phyloP scores from a whole-genome alignment of 2,329 filamentous ascomycete species.

The Trematosphaeria pertusa region DNA sequence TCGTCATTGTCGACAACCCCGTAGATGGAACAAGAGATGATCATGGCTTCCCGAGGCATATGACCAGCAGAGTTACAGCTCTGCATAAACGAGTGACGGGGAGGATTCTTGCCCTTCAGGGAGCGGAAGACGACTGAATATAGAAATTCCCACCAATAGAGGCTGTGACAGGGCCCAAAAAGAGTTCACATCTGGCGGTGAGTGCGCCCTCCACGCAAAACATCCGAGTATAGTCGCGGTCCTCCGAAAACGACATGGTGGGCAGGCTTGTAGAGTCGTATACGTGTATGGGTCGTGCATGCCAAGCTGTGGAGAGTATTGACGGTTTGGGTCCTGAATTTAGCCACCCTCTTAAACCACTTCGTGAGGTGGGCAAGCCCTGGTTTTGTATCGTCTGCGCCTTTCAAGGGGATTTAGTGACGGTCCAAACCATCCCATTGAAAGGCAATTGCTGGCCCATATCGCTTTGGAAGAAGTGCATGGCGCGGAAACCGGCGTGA shows the following conservation, averaged over 20 bases:
- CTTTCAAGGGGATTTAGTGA: too few species aligned
- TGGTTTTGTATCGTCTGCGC: too few species aligned
- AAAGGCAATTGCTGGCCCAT: too few species aligned
- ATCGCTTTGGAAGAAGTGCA: too few species aligned
- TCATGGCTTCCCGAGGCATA: too few species aligned
- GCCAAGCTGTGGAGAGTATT: constrained; percentile 22
- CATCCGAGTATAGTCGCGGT: not conserved
- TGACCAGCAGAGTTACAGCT: not conserved
- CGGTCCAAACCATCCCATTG: too few species aligned
- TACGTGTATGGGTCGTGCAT: constrained; percentile 4
- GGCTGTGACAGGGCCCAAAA: too few species aligned
- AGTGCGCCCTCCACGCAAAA: too few species aligned
- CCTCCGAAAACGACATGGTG: not conserved
- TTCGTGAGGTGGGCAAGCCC: too few species aligned
- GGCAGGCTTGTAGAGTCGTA: constrained; percentile 1
- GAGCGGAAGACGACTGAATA: not conserved
- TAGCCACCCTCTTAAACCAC: constrained; percentile 23
- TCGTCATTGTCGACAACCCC: too few species aligned
- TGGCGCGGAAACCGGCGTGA: not conserved
- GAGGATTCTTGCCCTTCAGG: not conserved
- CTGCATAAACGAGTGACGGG: not conserved
- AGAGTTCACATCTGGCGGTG: constrained; percentile 3
- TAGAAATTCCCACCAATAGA: constrained; percentile 3
- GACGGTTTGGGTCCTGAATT: constrained; percentile 17
- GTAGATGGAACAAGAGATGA: too few species aligned